phyloP scores from a whole-genome alignment of 345 rosid genomes.

The Citrus inodora region DNA sequence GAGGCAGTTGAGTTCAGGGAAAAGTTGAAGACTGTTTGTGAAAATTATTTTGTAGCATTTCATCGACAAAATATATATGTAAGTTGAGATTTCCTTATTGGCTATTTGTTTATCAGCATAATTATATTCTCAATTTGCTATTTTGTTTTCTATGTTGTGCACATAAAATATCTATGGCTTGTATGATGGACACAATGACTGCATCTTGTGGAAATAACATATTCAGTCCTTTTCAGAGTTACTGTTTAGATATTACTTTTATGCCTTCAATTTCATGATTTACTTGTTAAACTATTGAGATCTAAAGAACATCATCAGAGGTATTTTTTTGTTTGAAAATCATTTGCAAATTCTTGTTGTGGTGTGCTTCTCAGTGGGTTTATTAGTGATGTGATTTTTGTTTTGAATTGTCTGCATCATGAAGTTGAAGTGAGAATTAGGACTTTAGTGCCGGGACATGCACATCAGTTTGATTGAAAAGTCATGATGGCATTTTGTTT shows the following conservation, averaged over 20 bases:
- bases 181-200: background rate
- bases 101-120: background rate
- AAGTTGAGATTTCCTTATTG: slow-evolving; percentile 37
- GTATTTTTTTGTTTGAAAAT: background rate
- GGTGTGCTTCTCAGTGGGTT: background rate
- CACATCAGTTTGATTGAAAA: background rate
- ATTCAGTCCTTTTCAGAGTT: background rate
- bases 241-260: background rate
- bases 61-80: slow-evolving; percentile 88
- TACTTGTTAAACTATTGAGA: background rate
- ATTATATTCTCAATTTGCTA: background rate
- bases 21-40: slow-evolving; percentile 86
- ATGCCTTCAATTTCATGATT: background rate
- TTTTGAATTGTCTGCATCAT: background rate
- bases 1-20: slow-evolving; percentile 91
- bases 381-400: background rate
- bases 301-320: background rate
- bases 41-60: slow-evolving; percentile 74
- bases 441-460: background rate
- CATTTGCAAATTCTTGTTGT: background rate
- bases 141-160: background rate
- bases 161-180: background rate
- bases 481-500: background rate
- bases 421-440: background rate
- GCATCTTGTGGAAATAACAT: background rate